A percentile compares a stretch with the other conserved stretches of the same genome.
Evolutionary conservation across 2,329 filamentous ascomycete genomes (phyloP).

Genomic region (Epichloe coenophiala): DNA sequence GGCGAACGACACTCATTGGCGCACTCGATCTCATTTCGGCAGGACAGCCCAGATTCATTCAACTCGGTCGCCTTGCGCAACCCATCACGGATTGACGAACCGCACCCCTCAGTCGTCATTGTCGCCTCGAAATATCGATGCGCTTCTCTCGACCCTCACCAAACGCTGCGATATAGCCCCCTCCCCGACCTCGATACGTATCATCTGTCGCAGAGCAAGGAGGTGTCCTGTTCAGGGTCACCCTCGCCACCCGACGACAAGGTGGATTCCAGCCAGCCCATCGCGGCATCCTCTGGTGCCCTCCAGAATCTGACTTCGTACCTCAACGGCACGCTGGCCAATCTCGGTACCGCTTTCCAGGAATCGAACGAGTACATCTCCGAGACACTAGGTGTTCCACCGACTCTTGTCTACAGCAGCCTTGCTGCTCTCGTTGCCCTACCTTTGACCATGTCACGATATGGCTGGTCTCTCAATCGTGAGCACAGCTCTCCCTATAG

Average conservation of each 20-base stretch:
- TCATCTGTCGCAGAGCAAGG: background rate
- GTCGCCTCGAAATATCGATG: background rate
- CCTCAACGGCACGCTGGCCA: conserved; percentile 37
- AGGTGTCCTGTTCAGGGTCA: conserved; percentile 23
- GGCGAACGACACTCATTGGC: background rate
- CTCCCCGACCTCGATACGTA: background rate
- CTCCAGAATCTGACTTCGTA: conserved; percentile 46
- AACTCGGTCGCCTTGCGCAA: background rate
- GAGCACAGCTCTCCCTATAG: conserved; percentile 39
- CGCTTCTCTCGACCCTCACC: background rate
- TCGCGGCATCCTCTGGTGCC: conserved; percentile 45
- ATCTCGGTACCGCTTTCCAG: conserved; percentile 33
- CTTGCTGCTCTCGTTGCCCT: conserved; percentile 35
- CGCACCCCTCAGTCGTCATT: background rate
- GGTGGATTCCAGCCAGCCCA: conserved; percentile 46
- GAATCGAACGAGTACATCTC: conserved; percentile 39
- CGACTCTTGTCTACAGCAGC: conserved; percentile 35
- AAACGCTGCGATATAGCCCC: background rate
- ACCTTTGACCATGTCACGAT: conserved; percentile 41
- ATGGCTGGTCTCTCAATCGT: conserved; percentile 33
- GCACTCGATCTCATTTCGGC: background rate
- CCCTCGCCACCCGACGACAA: conserved; percentile 32
- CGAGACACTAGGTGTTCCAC: conserved; percentile 34
- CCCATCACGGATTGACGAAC: background rate
- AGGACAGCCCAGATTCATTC: background rate